Evolutionary conservation across 2,329 filamentous ascomycete species (phyloP).

Genomic region (Colletotrichum agaves): DNA sequence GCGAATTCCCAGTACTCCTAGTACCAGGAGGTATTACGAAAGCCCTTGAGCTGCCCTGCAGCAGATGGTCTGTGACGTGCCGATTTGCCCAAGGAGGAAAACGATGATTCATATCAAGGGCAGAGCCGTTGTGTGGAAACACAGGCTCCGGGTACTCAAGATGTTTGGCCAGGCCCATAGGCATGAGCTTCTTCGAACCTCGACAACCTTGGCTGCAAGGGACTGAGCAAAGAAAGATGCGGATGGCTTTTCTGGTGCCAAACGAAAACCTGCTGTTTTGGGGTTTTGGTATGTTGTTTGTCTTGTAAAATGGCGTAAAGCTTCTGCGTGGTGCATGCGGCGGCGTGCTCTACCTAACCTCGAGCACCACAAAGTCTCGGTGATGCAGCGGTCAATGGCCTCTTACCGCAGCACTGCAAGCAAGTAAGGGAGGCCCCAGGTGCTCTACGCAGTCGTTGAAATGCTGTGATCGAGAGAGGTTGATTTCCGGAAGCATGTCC

Average conservation of each 20-base stretch:
- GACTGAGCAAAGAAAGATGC: conserved; percentile 6
- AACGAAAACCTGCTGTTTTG: conserved; percentile 7
- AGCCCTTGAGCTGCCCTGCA: not conserved
- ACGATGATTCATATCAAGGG: conserved; percentile 15
- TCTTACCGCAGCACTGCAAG: too few species aligned
- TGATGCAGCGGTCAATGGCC: conserved; percentile 31
- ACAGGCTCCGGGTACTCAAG: conserved; percentile 1
- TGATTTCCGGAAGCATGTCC: not conserved
- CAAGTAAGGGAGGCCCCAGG: not conserved
- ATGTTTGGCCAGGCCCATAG: conserved; percentile 3
- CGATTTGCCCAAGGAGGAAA: not conserved
- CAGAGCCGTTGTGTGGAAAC: conserved; percentile 4
- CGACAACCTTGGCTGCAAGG: conserved; percentile 28
- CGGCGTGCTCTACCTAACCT: not conserved
- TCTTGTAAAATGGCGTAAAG: conserved; percentile 4
- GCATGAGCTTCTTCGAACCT: not conserved
- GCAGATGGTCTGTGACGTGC: not conserved
- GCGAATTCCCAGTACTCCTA: not conserved
- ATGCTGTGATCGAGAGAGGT: not conserved
- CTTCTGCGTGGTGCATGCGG: not conserved
- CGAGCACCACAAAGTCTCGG: conserved; percentile 13
- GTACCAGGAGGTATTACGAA: not conserved
- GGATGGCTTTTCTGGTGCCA: not conserved
- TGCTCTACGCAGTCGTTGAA: not conserved
- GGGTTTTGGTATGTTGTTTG: not conserved